Percentiles rank a stretch among this genome's conserved stretches.
Conservation (phyloP, 306 rosid species). For the Sicyos baderoa region DNA sequence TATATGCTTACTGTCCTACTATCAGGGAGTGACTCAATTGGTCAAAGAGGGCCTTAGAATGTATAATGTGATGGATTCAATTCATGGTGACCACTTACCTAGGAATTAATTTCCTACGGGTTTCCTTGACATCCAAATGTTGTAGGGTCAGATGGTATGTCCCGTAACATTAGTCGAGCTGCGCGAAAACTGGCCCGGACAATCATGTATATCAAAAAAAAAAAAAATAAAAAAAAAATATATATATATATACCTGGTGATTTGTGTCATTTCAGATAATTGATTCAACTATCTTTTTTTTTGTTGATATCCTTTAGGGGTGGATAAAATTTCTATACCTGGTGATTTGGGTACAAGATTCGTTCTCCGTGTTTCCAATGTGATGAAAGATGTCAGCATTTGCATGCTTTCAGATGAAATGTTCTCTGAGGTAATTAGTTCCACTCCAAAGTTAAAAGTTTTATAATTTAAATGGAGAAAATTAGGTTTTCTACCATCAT, state of each 20-base stretch:
- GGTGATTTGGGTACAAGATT: constrained; percentile 23
- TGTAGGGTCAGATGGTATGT: no score
- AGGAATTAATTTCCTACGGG: no score
- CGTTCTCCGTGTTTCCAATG: constrained; percentile 50
- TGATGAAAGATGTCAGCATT: constrained; percentile 44
- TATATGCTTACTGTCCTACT: neutral
- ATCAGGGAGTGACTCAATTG: no score
- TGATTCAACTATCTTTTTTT: neutral
- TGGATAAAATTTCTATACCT: constrained; percentile 37
- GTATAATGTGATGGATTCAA: no score
- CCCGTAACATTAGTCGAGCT: no score
- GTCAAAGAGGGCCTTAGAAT: no score
- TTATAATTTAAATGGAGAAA: neutral
- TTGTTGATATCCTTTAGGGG: constrained; percentile 32
- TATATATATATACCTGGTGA: no score
- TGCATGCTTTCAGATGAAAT: constrained; percentile 65
- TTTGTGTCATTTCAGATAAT: neutral
- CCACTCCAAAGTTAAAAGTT: neutral
- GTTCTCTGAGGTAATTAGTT: constrained; percentile 55
- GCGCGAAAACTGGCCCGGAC: no score
- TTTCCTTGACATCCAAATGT: no score
- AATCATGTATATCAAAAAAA: no score
- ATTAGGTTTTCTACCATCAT: neutral
- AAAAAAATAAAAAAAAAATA: no score
- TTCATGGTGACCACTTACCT: no score